A percentile compares a stretch with the other conserved stretches of the same genome.
phyloP scores from a whole-genome alignment of 306 rosid species.

The Prinsepia uniflora region DNA sequence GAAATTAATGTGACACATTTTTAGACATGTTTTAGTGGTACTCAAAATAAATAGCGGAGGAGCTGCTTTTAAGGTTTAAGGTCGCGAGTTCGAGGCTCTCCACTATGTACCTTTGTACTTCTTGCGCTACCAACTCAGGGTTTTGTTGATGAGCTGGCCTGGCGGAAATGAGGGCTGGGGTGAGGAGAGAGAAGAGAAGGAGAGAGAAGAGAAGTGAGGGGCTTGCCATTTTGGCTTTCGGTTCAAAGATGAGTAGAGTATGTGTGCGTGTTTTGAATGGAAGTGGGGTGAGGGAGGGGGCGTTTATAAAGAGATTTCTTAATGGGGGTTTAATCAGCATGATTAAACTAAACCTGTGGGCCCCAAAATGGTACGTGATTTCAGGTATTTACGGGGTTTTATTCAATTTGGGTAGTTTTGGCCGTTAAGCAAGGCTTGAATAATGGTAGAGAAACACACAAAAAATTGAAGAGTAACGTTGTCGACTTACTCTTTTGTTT shows the following conservation, averaged over 20 bases:
- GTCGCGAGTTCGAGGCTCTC: no score
- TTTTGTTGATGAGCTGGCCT: conserved; percentile 38
- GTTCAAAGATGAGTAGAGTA: conserved; percentile 14
- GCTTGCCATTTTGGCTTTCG: conserved; percentile 33
- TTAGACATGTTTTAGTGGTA: background rate
- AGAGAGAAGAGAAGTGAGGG: conserved; percentile 28
- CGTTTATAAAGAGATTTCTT: conserved; percentile 56
- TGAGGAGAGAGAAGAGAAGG: conserved; percentile 42
- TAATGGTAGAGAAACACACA: conserved; percentile 23
- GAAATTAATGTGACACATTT: conserved; percentile 9
- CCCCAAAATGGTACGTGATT: conserved; percentile 54
- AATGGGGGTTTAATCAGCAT: conserved; percentile 46
- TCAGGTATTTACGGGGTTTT: conserved; percentile 59
- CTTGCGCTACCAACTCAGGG: conserved; percentile 56
- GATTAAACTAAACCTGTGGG: conserved; percentile 77
- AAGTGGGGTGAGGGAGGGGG: conserved; percentile 20
- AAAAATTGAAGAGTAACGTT: background rate
- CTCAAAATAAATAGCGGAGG: background rate
- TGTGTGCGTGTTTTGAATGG: conserved; percentile 4
- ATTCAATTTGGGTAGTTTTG: conserved; percentile 53
- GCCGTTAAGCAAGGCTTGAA: conserved; percentile 72
- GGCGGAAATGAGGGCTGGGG: conserved; percentile 48
- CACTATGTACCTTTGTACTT: conserved; percentile 60
- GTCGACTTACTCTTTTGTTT: background rate
- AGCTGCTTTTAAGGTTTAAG: background rate